phyloP scores from a whole-genome alignment of 371 early-diverging fungal genomes.

The Umbelopsis sp. region DNA sequence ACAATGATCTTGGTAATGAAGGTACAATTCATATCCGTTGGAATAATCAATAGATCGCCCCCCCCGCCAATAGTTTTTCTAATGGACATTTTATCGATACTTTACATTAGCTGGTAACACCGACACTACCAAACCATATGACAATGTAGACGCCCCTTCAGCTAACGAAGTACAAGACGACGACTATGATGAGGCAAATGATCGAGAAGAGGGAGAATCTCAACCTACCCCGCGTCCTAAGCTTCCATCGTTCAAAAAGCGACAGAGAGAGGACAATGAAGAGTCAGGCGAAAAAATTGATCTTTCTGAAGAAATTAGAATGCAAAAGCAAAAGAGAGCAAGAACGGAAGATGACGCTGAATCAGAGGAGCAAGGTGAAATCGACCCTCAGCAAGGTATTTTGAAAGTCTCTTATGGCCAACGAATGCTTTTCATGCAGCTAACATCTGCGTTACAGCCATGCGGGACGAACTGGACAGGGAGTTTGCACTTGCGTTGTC shows the following conservation, averaged over 20 bases:
- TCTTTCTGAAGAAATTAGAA: constrained; percentile 38
- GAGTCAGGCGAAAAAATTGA: constrained; percentile 42
- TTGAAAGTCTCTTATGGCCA: too few species aligned
- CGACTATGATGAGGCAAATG: background rate
- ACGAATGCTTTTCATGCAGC: too few species aligned
- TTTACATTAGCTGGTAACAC: too few species aligned
- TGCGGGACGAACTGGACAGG: constrained; percentile 61
- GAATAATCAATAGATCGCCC: background rate
- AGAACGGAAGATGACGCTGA: constrained; percentile 22
- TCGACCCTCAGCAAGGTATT: constrained; percentile 44
- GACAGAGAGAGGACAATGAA: constrained; percentile 31
- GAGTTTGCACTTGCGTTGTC: constrained; percentile 65
- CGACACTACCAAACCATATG: background rate
- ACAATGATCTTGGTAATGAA: constrained; percentile 16
- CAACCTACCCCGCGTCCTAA: constrained; percentile 18
- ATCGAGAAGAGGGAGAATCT: constrained; percentile 3
- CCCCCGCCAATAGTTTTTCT: too few species aligned
- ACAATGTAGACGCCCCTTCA: constrained; percentile 8
- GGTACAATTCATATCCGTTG: background rate
- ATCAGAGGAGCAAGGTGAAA: constrained; percentile 31
- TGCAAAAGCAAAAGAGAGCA: constrained; percentile 26
- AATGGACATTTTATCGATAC: too few species aligned
- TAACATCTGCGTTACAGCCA: constrained; percentile 27
- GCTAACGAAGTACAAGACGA: background rate
- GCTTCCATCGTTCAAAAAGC: constrained; percentile 52